Evolutionary conservation across 345 rosid genomes (phyloP).

Genomic region (Raphanus sativus): DNA sequence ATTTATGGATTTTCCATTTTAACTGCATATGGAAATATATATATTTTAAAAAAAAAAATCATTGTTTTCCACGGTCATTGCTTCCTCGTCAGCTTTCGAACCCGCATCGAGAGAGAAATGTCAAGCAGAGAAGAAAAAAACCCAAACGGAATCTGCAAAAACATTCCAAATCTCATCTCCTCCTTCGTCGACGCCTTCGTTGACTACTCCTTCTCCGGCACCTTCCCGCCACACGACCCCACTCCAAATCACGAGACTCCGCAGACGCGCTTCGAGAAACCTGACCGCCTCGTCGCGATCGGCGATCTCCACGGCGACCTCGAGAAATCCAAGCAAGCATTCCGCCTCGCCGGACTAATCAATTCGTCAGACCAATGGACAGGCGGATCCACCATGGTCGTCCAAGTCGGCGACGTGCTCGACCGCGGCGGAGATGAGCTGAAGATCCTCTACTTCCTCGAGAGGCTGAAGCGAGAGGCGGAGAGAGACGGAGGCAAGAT

Average conservation of each 20-base stretch:
- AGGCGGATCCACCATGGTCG: conserved; percentile 73
- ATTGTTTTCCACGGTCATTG: not conserved
- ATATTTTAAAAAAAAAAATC: no score
- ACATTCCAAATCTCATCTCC: conserved; percentile 52
- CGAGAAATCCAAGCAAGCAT: conserved; percentile 61
- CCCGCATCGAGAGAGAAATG: conserved; percentile 29
- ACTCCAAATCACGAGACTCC: conserved; percentile 23
- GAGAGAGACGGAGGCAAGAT: conserved; percentile 59
- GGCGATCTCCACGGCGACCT: conserved; percentile 94
- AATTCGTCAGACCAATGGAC: conserved; percentile 65
- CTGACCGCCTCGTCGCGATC: conserved; percentile 70
- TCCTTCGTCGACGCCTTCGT: conserved; percentile 85
- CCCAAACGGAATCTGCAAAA: conserved; percentile 44
- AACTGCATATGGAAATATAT: no score
- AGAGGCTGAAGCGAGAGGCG: conserved; percentile 76
- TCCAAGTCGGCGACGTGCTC: conserved; percentile 84
- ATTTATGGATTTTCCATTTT: no score
- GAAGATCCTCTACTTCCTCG: conserved; percentile 72
- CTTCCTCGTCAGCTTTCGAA: not conserved
- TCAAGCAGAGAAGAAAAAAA: conserved; percentile 26
- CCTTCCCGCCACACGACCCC: conserved; percentile 48
- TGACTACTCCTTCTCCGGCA: conserved; percentile 66
- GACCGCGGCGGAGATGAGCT: conserved; percentile 90
- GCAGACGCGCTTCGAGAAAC: conserved; percentile 48
- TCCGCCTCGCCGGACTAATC: conserved; percentile 67